Evolutionary conservation across 2,329 filamentous ascomycete species (phyloP), one percentile per base, ranked within the genome.

Genomic region (Colletotrichum sp.): DNA sequence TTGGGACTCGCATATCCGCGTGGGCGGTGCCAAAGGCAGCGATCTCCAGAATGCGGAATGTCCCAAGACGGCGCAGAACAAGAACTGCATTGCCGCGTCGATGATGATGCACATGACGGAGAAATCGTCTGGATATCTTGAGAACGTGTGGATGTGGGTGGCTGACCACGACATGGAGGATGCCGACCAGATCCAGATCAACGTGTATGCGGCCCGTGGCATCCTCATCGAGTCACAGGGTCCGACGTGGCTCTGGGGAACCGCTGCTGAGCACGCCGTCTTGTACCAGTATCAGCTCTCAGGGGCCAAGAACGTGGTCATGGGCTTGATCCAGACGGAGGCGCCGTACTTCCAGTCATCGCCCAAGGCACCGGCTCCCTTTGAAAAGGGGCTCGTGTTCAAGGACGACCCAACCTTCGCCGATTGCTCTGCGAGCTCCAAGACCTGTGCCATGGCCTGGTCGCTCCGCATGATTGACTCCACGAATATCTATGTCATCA

Each of bases 131-230:
- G 68, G 59, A 3, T 71, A 57, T 32, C 55, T 71, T 28, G 85
- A 88, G 76, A 88, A 90, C 77, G 83, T 87, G 75, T 94, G 92
- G 92, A 89, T 92, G 78, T 95, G 92, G 92, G 90, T 91, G 18
- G 90, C 93, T 2, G 93, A 95, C 80, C 93, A 95, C 82, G 93
- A 94, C 79, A 39, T 81, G 1, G 79, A 82, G 24, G 69, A 57
- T 12, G 36, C 39, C 79, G 78, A 74, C 7, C 74, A 78, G n/a
- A 69, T 0, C 9, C 77, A 82, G 55, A 82, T 87, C 72, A 79
- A 79, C 24, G 78, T 87, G 39, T 87, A 83, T 70, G 80, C 76
- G 4, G 85, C 78, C 4, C 79, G 85, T 24, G 85, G 86, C 18
- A 79, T 85, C 18, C 81, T 85, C 7, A 78, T 83, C 21, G 79